A percentile compares a stretch with the other conserved stretches of the same genome.
Conservation (phyloP, 108 stramenopile genomes). For the Halocafeteria seosinensis region DNA sequence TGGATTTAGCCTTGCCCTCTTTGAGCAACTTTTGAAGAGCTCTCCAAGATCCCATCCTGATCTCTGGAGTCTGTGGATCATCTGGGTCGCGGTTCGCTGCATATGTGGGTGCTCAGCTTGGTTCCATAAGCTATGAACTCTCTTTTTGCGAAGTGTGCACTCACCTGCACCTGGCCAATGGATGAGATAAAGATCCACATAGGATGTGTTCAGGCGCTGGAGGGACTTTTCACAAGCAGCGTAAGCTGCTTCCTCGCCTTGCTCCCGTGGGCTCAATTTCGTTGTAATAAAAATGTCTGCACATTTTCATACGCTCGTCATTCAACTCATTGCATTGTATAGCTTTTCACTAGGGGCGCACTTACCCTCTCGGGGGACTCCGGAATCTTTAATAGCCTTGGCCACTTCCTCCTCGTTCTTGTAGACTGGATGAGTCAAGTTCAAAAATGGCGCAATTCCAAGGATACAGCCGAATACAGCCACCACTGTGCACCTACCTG, state of each 20-base stretch:
- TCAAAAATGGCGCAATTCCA: too few relatives aligned
- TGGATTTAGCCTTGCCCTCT: background rate
- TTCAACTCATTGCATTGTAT: too few relatives aligned
- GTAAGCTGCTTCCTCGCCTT: background rate
- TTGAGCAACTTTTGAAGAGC: constrained; percentile 6
- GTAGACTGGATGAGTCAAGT: too few relatives aligned
- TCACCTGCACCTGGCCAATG: constrained; percentile 8
- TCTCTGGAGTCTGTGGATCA: background rate
- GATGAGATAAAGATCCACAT: constrained; percentile 19
- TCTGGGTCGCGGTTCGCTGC: too few relatives aligned
- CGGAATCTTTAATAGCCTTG: constrained; percentile 3
- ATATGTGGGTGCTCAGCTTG: too few relatives aligned
- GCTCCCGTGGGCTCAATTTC: background rate
- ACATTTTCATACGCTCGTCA: too few relatives aligned
- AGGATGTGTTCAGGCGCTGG: background rate
- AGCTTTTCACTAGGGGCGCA: too few relatives aligned
- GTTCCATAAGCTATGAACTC: too few relatives aligned
- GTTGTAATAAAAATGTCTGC: constrained; percentile 15
- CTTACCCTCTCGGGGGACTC: constrained; percentile 3
- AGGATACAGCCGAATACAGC: too few relatives aligned
- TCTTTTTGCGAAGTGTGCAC: background rate
- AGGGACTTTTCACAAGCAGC: background rate
- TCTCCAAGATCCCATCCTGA: background rate
- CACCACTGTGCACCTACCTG: too few relatives aligned
- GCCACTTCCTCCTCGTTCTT: constrained; percentile 15